phyloP scores from a whole-genome alignment of 2,329 filamentous ascomycete species.

The Clarireedia sp. region DNA sequence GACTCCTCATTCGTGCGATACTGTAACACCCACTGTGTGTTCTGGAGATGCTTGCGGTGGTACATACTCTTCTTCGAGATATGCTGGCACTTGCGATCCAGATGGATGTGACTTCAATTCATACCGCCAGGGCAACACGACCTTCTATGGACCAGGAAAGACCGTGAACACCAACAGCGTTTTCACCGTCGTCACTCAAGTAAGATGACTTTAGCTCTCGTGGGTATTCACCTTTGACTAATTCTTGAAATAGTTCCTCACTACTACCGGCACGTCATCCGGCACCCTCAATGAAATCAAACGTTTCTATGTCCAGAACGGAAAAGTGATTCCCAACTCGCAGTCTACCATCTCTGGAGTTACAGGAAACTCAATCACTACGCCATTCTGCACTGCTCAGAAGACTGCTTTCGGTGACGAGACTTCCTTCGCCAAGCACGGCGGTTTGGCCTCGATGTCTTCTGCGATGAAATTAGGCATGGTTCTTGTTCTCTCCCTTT shows the following conservation, averaged over 20 bases:
- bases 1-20: conserved; percentile 51
- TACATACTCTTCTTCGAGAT: conserved; percentile 39
- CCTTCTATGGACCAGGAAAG: conserved; percentile 47
- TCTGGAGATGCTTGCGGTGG: conserved; percentile 33
- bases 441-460: conserved; percentile 49
- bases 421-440: conserved; percentile 44
- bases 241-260: neutral
- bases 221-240: neutral
- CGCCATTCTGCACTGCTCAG: conserved; percentile 46
- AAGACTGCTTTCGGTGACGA: conserved; percentile 49
- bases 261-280: conserved; percentile 36
- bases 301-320: conserved; percentile 49
- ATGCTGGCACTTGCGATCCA: conserved; percentile 49
- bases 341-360: conserved; percentile 38
- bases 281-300: conserved; percentile 44
- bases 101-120: conserved; percentile 56
- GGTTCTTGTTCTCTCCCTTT: conserved; percentile 56
- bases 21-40: conserved; percentile 32
- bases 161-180: conserved; percentile 45
- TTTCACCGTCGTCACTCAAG: conserved; percentile 51
- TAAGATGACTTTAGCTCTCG: neutral
- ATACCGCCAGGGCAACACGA: conserved; percentile 48
- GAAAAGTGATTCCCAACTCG: conserved; percentile 44
- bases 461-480: conserved; percentile 48
- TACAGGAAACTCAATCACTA: conserved; percentile 44